Evolutionary conservation across 176 grass and related monocot species (phyloP).

Genomic region (sorghum (Sorghum bicolor)): Sorghum_bicolor_NCBIv3 NC_012875.2:53329501-53330000

Average conservation of each 20-base stretch:
- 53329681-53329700: conserved; percentile 23
- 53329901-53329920: conserved; percentile 30
- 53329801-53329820: conserved; percentile 30
- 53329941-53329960: conserved; percentile 5
- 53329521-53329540: too few relatives aligned
- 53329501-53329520: too few relatives aligned
- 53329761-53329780: conserved; percentile 23
- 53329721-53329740: not conserved
- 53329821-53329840: conserved; percentile 15
- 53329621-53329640: not conserved
- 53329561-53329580: too few relatives aligned
- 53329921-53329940: conserved; percentile 34
- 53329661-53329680: conserved; percentile 8
- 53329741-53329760: conserved; percentile 3
- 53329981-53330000: not conserved
- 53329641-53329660: conserved; percentile 17
- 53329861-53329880: conserved; percentile 25
- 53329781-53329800: conserved; percentile 26
- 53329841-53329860: conserved; percentile 23
- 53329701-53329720: conserved; percentile 3
- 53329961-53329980: not conserved
- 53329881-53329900: conserved; percentile 59
- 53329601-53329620: not conserved
- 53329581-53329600: not conserved
- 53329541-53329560: too few relatives aligned